Evolutionary conservation across 768 basidiomycete species (phyloP).

Genomic region (Lyophyllum semitale): DNA sequence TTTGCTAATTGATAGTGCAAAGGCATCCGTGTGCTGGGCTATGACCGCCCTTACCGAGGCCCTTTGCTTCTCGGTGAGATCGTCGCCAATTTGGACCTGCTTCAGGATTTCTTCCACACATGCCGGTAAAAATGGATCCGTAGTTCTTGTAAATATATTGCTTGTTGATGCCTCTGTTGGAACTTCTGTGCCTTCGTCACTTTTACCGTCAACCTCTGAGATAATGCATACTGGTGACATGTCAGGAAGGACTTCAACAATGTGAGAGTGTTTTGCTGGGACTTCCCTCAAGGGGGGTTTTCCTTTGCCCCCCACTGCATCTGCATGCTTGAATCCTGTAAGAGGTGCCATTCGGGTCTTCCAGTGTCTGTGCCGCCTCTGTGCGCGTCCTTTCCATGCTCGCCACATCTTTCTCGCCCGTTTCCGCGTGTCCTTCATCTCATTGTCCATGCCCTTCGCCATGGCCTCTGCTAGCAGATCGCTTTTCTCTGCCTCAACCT

Average conservation of each 20-base stretch:
- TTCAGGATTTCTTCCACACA: slow-evolving; percentile 20
- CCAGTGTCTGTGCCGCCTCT: not conserved
- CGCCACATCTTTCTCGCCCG: not conserved
- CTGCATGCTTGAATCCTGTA: too few relatives aligned
- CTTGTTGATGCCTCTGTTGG: not conserved
- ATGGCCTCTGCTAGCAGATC: not conserved
- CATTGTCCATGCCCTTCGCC: not conserved
- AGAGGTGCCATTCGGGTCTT: not conserved
- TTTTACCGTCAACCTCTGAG: not conserved
- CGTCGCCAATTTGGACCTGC: slow-evolving; percentile 26
- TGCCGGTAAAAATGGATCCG: slow-evolving; percentile 24
- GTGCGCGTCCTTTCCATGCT: not conserved
- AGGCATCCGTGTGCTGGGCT: slow-evolving; percentile 35
- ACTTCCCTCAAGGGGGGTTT: not conserved
- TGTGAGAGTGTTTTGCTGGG: too few relatives aligned
- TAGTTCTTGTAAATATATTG: slow-evolving; percentile 19
- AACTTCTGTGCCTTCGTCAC: not conserved
- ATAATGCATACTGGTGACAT: not conserved
- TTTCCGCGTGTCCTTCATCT: not conserved
- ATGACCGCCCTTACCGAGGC: slow-evolving; percentile 23
- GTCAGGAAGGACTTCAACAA: too few relatives aligned
- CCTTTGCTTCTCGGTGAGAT: slow-evolving; percentile 27
- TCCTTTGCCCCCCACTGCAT: too few relatives aligned
- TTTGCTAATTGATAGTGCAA: slow-evolving; percentile 39
- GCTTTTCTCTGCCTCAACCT: too few relatives aligned